A percentile compares a stretch with the other conserved stretches of the same genome.
Conservation (phyloP, 1,284 basidiomycete species). For the Trichosporon sp. region DNA sequence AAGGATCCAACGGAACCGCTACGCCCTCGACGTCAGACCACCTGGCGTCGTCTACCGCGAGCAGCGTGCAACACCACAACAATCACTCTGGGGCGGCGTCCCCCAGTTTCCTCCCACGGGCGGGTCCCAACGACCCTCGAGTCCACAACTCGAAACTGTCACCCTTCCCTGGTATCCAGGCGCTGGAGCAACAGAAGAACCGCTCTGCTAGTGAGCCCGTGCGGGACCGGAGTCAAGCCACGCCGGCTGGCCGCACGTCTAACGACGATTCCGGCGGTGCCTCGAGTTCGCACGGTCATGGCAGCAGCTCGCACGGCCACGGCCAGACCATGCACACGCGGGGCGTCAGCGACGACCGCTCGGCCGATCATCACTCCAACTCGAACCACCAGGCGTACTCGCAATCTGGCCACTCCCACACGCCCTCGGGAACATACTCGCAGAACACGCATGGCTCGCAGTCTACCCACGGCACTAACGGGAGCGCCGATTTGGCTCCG, state of each 20-base stretch:
- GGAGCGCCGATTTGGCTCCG: background rate
- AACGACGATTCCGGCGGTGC: conserved; percentile 1
- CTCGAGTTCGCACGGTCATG: conserved; percentile 14
- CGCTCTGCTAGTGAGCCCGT: conserved; percentile 20
- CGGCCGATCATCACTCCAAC: conserved; percentile 15
- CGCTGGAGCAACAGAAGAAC: conserved; percentile 60
- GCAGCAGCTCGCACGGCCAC: conserved; percentile 16
- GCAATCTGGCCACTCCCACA: conserved; percentile 9
- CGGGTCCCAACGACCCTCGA: conserved; percentile 61
- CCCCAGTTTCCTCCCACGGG: conserved; percentile 62
- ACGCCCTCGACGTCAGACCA: conserved; percentile 29
- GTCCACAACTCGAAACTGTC: conserved; percentile 73
- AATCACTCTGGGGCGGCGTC: conserved; percentile 37
- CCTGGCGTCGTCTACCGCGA: conserved; percentile 28
- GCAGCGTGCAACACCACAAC: conserved; percentile 46
- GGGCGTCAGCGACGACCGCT: conserved; percentile 18
- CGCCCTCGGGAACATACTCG: conserved; percentile 4
- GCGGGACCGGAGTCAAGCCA: conserved; percentile 7
- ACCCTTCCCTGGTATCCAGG: conserved; percentile 81
- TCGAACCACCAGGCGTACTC: conserved; percentile 20
- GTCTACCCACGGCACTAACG: conserved; percentile 17
- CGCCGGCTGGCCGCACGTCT: conserved; percentile 21
- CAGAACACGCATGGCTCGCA: conserved; percentile 12
- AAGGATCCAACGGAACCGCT: conserved; percentile 39
- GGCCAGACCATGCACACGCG: conserved; percentile 1